phyloP scores from a whole-genome alignment of 1,139 yeast species.

The Scheffersomyces illinoinensis region DNA sequence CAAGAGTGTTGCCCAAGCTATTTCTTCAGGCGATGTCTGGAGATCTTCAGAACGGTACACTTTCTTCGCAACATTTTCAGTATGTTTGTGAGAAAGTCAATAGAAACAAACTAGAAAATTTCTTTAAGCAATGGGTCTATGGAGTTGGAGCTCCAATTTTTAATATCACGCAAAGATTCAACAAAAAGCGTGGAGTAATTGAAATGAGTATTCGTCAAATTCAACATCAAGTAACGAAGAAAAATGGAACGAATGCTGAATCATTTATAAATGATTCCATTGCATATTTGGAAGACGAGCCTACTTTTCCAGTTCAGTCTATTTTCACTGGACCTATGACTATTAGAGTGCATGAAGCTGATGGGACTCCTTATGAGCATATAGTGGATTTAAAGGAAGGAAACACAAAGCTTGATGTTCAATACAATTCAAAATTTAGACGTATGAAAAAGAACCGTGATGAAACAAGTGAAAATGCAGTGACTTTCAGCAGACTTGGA shows the following conservation, averaged over 20 bases:
- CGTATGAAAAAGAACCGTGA: slow-evolving; percentile 58
- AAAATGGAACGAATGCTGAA: slow-evolving; percentile 32
- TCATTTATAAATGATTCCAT: slow-evolving; percentile 51
- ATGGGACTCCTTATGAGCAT: slow-evolving; percentile 99
- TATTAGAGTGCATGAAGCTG: slow-evolving; percentile 94
- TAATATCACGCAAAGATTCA: slow-evolving; percentile 85
- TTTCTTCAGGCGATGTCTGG: slow-evolving; percentile 96
- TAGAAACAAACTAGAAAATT: slow-evolving; percentile 76
- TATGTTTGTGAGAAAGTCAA: slow-evolving; percentile 93
- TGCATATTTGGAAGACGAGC: slow-evolving; percentile 41
- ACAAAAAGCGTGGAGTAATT: slow-evolving; percentile 88
- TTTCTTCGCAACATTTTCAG: slow-evolving; percentile 84
- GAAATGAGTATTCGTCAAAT: slow-evolving; percentile 95
- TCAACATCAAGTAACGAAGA: slow-evolving; percentile 61
- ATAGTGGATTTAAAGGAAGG: slow-evolving; percentile 88
- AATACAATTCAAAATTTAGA: slow-evolving; percentile 88
- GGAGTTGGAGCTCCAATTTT: slow-evolving; percentile 90
- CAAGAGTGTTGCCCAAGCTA: slow-evolving; percentile 87
- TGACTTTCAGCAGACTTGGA: slow-evolving; percentile 66
- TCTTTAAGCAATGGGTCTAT: slow-evolving; percentile 92
- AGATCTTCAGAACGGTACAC: slow-evolving; percentile 75
- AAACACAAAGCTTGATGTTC: slow-evolving; percentile 86
- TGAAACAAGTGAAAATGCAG: slow-evolving; percentile 42
- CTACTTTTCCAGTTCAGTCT: slow-evolving; percentile 39
- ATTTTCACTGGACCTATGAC: slow-evolving; percentile 94